These are phyloP conservation scores for Colletotrichum sp. DNA, from an alignment of 2,329 filamentous ascomycete species.

Conservation along the genomic window DNA sequence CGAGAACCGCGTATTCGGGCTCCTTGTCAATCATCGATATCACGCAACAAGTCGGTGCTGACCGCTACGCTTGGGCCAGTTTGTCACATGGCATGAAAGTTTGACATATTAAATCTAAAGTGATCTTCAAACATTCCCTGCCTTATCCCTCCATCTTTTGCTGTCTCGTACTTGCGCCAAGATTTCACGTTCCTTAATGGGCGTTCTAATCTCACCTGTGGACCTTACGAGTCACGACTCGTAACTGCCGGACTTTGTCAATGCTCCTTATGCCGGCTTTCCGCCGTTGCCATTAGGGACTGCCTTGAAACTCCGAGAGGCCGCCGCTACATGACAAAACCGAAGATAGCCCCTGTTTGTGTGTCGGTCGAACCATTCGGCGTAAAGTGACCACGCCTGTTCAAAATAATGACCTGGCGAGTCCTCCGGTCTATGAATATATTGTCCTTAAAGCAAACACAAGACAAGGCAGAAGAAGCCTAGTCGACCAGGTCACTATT, in stretches of 20 bases:
- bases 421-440: background rate
- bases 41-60: background rate
- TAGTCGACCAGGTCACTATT: rapidly evolving
- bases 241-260: background rate
- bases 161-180: background rate
- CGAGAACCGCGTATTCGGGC: background rate
- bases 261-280: background rate
- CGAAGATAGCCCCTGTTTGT: background rate
- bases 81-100: background rate
- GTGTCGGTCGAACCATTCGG: background rate
- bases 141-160: background rate
- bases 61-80: background rate
- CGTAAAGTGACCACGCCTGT: background rate
- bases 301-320: background rate
- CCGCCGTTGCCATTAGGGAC: background rate
- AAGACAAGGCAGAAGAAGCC: background rate
- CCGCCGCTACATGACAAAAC: background rate
- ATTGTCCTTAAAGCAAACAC: background rate
- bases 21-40: background rate
- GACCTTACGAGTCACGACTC: background rate
- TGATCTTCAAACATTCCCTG: background rate
- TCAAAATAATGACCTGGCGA: background rate
- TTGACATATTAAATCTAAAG: background rate
- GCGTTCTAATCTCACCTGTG: background rate
- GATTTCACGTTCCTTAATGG: background rate